These are phyloP conservation scores for Colletotrichum tofieldiae DNA, from an alignment of 2,329 filamentous ascomycete species.

Conservation along the genomic window DNA sequence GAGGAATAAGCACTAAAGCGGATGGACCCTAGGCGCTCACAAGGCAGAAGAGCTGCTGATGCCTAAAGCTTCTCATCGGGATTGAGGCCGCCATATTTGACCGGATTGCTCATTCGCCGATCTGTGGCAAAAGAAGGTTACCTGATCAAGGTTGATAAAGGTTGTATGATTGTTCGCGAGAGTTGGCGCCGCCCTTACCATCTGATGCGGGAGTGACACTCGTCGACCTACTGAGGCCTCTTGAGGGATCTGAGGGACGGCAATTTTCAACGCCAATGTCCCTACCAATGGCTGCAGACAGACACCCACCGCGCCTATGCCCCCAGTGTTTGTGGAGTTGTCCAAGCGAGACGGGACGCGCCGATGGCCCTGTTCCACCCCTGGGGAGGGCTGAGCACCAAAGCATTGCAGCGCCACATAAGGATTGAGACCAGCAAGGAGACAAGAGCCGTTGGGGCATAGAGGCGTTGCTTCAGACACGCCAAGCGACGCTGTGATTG, in stretches of 20 bases:
- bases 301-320: neutral
- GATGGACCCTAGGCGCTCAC: neutral
- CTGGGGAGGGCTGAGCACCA: conserved; percentile 17
- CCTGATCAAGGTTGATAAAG: too few relatives aligned
- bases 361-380: neutral
- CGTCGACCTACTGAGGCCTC: conserved; percentile 14
- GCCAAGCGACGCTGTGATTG: neutral
- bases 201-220: neutral
- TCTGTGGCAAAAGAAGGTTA: neutral
- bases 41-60: conserved; percentile 17
- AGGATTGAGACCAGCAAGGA: neutral
- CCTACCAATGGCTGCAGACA: neutral
- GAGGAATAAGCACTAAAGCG: conserved; percentile 24
- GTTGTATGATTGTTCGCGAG: neutral
- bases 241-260: conserved; percentile 8
- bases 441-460: neutral
- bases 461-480: neutral
- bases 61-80: neutral
- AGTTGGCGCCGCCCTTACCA: neutral
- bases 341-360: conserved; percentile 9
- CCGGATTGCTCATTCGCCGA: conserved; percentile 25
- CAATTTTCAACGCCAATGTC: neutral
- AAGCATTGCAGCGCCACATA: conserved; percentile 11
- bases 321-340: conserved; percentile 3
- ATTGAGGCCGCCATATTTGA: conserved; percentile 8